A percentile compares a stretch with the other conserved stretches of the same genome.
Conservation (phyloP, 805 yeast genomes). For the Maudiozyma pseudohumilis region DNA sequence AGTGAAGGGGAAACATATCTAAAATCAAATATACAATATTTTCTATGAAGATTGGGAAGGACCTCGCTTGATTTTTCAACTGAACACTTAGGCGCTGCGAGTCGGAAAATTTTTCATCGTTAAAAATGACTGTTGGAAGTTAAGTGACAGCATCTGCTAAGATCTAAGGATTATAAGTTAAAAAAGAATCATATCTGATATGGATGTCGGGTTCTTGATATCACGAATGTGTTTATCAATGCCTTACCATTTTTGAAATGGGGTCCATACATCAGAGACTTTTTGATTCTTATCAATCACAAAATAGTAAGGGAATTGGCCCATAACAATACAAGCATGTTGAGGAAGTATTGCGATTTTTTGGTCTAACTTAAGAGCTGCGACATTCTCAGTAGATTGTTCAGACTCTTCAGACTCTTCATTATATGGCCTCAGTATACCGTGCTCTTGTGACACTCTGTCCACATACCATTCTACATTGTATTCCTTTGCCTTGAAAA, state of each 20-base stretch:
- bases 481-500: constrained; percentile 33
- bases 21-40: too few relatives aligned
- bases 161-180: too few relatives aligned
- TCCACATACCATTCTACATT: constrained; percentile 51
- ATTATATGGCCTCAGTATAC: constrained; percentile 46
- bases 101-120: constrained; percentile 9
- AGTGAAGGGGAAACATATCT: too few relatives aligned
- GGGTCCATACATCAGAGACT: constrained; percentile 56
- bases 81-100: too few relatives aligned
- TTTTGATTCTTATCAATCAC: constrained; percentile 39
- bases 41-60: too few relatives aligned
- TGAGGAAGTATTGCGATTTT: constrained; percentile 52
- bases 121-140: background rate
- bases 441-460: constrained; percentile 72
- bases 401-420: constrained; percentile 11
- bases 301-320: constrained; percentile 48
- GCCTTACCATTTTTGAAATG: constrained; percentile 42
- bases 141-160: background rate
- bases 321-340: constrained; percentile 66
- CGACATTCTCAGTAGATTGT: constrained; percentile 4
- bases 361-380: constrained; percentile 33
- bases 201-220: background rate
- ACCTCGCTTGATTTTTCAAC: too few relatives aligned
- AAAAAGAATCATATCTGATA: too few relatives aligned
- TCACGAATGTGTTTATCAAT: background rate